Conservation (phyloP, 257 asterid genomes). For the Ligustrum vulgare region DNA sequence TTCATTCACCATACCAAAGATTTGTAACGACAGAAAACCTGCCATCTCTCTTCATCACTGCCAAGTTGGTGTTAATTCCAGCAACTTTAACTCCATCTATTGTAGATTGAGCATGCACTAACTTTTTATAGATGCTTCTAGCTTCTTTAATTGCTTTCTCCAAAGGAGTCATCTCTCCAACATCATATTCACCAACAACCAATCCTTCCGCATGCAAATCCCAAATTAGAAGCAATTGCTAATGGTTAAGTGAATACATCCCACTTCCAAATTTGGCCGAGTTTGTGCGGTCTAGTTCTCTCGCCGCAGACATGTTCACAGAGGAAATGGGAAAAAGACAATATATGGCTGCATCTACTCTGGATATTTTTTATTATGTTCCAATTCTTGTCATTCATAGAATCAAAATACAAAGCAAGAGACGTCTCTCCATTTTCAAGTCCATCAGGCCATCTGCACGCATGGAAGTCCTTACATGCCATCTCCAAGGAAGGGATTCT, state of each 20-base stretch:
- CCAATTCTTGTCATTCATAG: slow-evolving; percentile 60
- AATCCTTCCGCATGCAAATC: too few relatives aligned
- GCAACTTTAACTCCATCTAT: too few relatives aligned
- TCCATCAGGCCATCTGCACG: slow-evolving; percentile 79
- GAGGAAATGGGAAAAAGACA: slow-evolving; percentile 83
- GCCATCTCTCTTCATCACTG: too few relatives aligned
- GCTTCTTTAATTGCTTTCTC: too few relatives aligned
- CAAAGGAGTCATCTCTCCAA: too few relatives aligned
- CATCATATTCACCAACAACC: too few relatives aligned
- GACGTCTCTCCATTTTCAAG: slow-evolving; percentile 52
- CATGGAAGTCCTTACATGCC: slow-evolving; percentile 93
- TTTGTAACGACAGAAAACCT: slow-evolving; percentile 10
- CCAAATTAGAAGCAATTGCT: slow-evolving; percentile 73
- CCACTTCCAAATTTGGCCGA: slow-evolving; percentile 41
- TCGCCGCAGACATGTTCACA: slow-evolving; percentile 54
- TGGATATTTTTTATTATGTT: slow-evolving; percentile 49
- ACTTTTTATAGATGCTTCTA: too few relatives aligned
- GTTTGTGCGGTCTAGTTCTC: slow-evolving; percentile 45
- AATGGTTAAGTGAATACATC: slow-evolving; percentile 61
- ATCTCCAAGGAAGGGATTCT: slow-evolving; percentile 80
- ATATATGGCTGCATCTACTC: slow-evolving; percentile 56
- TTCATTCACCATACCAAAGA: slow-evolving; percentile 6
- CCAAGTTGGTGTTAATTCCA: too few relatives aligned
- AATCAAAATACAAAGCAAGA: slow-evolving; percentile 77
- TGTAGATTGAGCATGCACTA: too few relatives aligned